A percentile compares a stretch with the other conserved stretches of the same genome.
Evolutionary conservation across 371 early-diverging fungal species (phyloP).

Genomic region (Zopfochytrium polystomum): DNA sequence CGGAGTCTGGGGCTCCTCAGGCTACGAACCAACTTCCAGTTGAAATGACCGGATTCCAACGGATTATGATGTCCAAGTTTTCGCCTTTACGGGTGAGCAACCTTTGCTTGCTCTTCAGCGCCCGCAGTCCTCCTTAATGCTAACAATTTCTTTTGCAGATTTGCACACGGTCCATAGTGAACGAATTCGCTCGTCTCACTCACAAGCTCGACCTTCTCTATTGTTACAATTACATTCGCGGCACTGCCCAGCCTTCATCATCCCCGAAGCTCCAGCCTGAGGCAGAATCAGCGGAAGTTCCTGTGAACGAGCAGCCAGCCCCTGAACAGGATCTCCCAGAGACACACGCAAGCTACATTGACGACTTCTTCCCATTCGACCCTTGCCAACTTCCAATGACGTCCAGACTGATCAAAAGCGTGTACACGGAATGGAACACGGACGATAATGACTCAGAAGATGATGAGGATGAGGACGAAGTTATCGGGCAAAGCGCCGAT

Average conservation of each 20-base stretch:
- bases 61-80: slow-evolving; percentile 76
- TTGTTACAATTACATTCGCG: slow-evolving; percentile 67
- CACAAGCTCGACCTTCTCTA: slow-evolving; percentile 81
- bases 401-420: slow-evolving; percentile 13
- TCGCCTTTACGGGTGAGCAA: slow-evolving; percentile 60
- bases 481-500: too few species aligned
- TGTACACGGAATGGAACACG: slow-evolving; percentile 43
- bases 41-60: slow-evolving; percentile 64
- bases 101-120: background rate
- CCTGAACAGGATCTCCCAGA: slow-evolving; percentile 22
- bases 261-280: background rate
- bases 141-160: slow-evolving; percentile 38
- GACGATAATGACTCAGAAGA: too few species aligned
- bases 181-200: slow-evolving; percentile 80
- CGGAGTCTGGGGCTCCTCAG: slow-evolving; percentile 39
- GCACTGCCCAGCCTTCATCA: slow-evolving; percentile 10
- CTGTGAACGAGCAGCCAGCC: slow-evolving; percentile 2
- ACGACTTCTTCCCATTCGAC: slow-evolving; percentile 93
- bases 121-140: slow-evolving; percentile 2
- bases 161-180: slow-evolving; percentile 73
- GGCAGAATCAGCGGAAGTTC: slow-evolving; percentile 8
- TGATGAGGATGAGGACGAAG: too few species aligned
- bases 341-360: slow-evolving; percentile 53
- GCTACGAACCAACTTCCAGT: slow-evolving; percentile 36
- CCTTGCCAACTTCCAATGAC: slow-evolving; percentile 77